These are phyloP conservation scores for Pistacia atlantica DNA, from an alignment of 345 rosid species.

Conservation along the genomic window DNA sequence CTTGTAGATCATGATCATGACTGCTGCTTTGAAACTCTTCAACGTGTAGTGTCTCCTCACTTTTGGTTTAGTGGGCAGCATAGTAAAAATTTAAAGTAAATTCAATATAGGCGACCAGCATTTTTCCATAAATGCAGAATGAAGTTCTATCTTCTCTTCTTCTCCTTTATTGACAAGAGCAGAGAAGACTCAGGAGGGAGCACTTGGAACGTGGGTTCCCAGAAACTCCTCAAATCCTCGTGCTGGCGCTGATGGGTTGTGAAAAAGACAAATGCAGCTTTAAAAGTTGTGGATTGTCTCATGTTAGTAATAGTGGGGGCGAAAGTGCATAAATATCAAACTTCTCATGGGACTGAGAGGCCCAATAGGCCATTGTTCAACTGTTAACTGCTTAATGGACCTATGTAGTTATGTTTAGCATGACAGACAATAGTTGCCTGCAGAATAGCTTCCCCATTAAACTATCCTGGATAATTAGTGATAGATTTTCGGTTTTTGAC, in stretches of 20 bases:
- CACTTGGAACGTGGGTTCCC: neutral
- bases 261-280: neutral
- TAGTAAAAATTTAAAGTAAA: neutral
- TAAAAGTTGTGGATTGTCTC: neutral
- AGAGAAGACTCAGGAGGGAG: neutral
- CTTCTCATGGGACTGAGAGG: neutral
- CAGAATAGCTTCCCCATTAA: too few relatives aligned
- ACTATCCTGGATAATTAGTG: too few relatives aligned
- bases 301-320: neutral
- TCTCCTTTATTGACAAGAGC: neutral
- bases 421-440: too few relatives aligned
- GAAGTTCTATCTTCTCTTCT: neutral
- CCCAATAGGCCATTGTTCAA: neutral
- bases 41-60: neutral
- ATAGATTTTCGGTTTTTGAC: too few relatives aligned
- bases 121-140: neutral
- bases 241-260: neutral
- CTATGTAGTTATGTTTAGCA: too few relatives aligned
- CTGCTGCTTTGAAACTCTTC: neutral
- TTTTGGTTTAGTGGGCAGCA: slow-evolving; percentile 5
- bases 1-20: neutral
- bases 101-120: neutral
- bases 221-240: neutral
- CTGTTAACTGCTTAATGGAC: neutral
- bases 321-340: neutral